phyloP scores from a whole-genome alignment of 768 basidiomycete species.

The Strobilomyces dryophilus region DNA sequence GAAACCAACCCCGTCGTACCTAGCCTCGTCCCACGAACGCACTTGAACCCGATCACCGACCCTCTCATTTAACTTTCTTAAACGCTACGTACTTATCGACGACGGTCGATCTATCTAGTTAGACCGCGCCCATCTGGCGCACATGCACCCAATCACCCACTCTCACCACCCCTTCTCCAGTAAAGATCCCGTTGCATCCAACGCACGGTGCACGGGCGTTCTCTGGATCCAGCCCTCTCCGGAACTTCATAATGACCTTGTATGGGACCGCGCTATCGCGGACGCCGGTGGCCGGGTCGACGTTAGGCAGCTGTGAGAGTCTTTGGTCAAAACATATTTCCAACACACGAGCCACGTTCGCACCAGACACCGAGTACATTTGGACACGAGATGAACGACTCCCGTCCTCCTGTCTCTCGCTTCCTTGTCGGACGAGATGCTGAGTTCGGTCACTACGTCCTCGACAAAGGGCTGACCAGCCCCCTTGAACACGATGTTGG shows the following conservation, averaged over 20 bases:
- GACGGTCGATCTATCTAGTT: not conserved
- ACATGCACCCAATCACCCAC: constrained; percentile 48
- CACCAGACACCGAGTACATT: constrained; percentile 71
- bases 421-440: constrained; percentile 38
- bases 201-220: constrained; percentile 54
- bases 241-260: constrained; percentile 72
- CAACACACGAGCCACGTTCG: constrained; percentile 22
- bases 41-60: too few species aligned
- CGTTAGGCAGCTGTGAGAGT: constrained; percentile 61
- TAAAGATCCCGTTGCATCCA: constrained; percentile 60
- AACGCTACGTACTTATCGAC: too few species aligned
- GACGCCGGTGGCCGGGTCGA: constrained; percentile 58
- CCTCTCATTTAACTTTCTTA: not conserved
- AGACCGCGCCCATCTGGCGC: constrained; percentile 35
- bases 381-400: constrained; percentile 56
- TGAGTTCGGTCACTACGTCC: constrained; percentile 63
- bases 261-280: constrained; percentile 71
- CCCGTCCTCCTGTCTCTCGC: constrained; percentile 13
- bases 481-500: constrained; percentile 69
- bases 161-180: constrained; percentile 44
- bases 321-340: constrained; percentile 2
- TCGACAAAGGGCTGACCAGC: constrained; percentile 65
- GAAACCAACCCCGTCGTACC: not conserved
- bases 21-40: not conserved
- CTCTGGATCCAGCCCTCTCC: constrained; percentile 52